Evolutionary conservation across 2,329 filamentous ascomycete genomes (phyloP).

Genomic region (Ophiostoma australiae): DNA sequence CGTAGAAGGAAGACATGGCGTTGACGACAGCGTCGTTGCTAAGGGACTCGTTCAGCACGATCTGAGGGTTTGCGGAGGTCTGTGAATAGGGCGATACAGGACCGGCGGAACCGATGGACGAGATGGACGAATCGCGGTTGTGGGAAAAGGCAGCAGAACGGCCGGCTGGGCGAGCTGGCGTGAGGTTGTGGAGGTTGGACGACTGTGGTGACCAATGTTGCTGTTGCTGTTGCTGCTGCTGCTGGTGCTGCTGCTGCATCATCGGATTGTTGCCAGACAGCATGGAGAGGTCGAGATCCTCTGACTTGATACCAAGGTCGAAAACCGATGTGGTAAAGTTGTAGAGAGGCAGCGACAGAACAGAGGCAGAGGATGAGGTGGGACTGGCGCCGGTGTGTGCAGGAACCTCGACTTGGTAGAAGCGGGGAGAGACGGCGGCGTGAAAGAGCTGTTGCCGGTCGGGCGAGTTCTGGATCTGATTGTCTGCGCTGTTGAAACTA

Average conservation of each 20-base stretch:
- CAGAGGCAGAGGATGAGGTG: constrained; percentile 33
- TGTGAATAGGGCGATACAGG: constrained; percentile 55
- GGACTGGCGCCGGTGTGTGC: constrained; percentile 20
- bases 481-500: not conserved
- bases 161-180: constrained; percentile 26
- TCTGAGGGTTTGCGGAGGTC: constrained; percentile 54
- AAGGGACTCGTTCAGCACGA: constrained; percentile 48
- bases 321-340: constrained; percentile 30
- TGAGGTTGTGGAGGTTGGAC: constrained; percentile 33
- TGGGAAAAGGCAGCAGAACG: constrained; percentile 38
- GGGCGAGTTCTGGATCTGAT: constrained; percentile 11
- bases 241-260: constrained; percentile 34
- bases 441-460: constrained; percentile 21
- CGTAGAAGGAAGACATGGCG: constrained; percentile 37
- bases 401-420: constrained; percentile 25
- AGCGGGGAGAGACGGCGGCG: constrained; percentile 20
- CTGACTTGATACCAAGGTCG: not conserved
- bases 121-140: constrained; percentile 57
- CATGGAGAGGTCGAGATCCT: constrained; percentile 25
- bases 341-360: constrained; percentile 20
- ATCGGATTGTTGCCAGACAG: constrained; percentile 31
- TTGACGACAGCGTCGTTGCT: constrained; percentile 46
- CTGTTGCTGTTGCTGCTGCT: constrained; percentile 37
- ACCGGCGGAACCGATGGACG: constrained; percentile 56
- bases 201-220: constrained; percentile 39